Evolutionary conservation across 1,139 yeast species (phyloP), one percentile per base, ranked within the genome.

Genomic region (Zygosaccharomyces sapae): DNA sequence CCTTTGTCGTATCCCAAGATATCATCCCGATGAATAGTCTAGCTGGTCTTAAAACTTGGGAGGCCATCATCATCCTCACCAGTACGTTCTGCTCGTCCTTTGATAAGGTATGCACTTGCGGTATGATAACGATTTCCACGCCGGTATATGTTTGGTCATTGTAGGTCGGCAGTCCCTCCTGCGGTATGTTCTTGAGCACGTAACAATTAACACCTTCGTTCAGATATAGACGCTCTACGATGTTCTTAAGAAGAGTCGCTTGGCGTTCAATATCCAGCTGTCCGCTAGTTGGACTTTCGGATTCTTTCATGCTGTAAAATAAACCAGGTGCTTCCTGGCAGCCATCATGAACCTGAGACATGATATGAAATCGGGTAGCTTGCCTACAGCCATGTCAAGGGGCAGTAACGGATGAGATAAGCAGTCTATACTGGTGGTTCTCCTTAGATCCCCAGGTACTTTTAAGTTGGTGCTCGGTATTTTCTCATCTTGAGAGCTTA

Each of bases 21-120:
- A 56, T 33, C 35, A 57, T 44, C 1, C 58, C 61, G 6, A 58
- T 53, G 45, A 55, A 53, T 2, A 58, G 40, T 18, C 45, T 38
- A 9, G 29, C 38, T 6, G 39, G 24, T 19, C 38, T 33, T 20
- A 18, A 30, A 7, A 43, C 36, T 20, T 43, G 31, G 13, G 36
- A 19, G 7, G 41, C 43, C 25, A 33, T 44, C 45, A 48, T 52
- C 30, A 43, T 38, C 13, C 37, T 36, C 5, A 50, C 55, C 34
- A 52, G 37, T 16, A 29, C 22, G 2, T 33, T 49, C 27, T 57
- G 57, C 10, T 54, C 53, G 3, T 40, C 47, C 4, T 25, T 37
- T 18, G 45, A 35, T 18, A 54, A 44, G 5, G 47, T 33, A 33
- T 50, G 50, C 5, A 58, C 37, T 33, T 56, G 46, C 0, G 59